These are phyloP conservation scores for Pseudogymnoascus sp. DNA, from an alignment of 2,329 filamentous ascomycete genomes.

Conservation along the genomic window DNA sequence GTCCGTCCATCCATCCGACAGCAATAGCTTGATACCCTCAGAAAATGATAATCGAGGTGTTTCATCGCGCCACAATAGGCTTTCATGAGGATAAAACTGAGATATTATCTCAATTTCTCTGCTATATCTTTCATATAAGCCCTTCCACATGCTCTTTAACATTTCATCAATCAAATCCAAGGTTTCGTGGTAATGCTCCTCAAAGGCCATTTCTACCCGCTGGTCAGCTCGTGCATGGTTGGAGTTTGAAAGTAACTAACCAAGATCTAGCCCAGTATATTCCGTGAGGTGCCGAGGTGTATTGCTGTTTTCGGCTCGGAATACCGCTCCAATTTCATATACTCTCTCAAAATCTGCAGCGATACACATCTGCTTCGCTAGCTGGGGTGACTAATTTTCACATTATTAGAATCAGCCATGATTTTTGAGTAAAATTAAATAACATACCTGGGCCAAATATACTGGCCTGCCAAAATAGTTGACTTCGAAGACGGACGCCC, in stretches of 20 bases:
- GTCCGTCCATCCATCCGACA: conserved; percentile 66
- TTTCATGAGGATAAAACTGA: conserved; percentile 76
- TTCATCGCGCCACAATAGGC: conserved; percentile 79
- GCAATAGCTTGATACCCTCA: conserved; percentile 74
- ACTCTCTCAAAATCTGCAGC: conserved; percentile 83
- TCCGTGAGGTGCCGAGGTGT: conserved; percentile 91
- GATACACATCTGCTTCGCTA: conserved; percentile 90
- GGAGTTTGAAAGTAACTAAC: not conserved
- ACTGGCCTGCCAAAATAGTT: conserved; percentile 85
- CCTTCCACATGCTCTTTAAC: conserved; percentile 72
- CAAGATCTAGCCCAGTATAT: conserved; percentile 81
- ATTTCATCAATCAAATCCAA: conserved; percentile 70
- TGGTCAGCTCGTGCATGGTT: not conserved
- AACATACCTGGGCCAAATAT: conserved; percentile 64
- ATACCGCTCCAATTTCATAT: conserved; percentile 84
- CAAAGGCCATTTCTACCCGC: conserved; percentile 70
- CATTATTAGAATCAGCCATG: not conserved
- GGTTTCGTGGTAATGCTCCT: conserved; percentile 83
- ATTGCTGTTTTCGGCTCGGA: conserved; percentile 92
- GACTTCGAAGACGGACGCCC: conserved; percentile 83
- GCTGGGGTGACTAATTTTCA: conserved; percentile 58
- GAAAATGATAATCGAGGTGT: conserved; percentile 75
- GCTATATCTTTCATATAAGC: conserved; percentile 60
- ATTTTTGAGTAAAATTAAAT: not conserved
- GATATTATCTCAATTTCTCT: conserved; percentile 74